phyloP scores from a whole-genome alignment of 345 rosid genomes.

The Euphorbia tirucalli region DNA sequence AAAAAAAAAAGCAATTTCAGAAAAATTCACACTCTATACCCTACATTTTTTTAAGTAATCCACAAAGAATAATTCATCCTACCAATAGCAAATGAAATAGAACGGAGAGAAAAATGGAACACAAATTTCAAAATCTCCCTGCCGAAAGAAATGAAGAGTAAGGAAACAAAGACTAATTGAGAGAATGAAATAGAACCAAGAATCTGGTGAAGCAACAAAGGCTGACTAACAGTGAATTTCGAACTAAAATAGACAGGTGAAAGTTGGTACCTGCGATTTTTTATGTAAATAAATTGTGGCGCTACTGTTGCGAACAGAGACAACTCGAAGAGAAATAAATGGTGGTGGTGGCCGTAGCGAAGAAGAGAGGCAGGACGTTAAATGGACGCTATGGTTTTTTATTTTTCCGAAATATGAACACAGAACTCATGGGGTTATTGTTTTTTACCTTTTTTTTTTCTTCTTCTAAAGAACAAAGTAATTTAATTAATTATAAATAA shows the following conservation, averaged over 20 bases:
- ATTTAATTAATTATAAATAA: too few species aligned
- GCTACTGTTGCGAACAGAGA: not conserved
- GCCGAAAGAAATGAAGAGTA: not conserved
- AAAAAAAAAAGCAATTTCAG: too few species aligned
- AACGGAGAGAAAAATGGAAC: not conserved
- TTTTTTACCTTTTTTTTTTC: not conserved
- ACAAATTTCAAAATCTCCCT: too few species aligned
- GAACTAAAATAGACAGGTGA: too few species aligned
- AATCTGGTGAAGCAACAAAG: not conserved
- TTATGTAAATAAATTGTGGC: not conserved
- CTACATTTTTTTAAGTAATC: not conserved
- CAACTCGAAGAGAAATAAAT: too few species aligned
- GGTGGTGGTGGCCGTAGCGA: not conserved
- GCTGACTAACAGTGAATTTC: too few species aligned
- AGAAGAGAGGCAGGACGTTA: not conserved
- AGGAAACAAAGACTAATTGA: not conserved
- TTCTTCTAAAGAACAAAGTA: too few species aligned
- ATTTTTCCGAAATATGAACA: not conserved
- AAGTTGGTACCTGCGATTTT: too few species aligned
- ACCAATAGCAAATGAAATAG: not conserved
- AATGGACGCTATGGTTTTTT: not conserved
- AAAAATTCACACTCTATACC: not conserved
- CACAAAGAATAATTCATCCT: not conserved
- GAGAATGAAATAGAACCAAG: too few species aligned
- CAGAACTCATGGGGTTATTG: too few species aligned